These are phyloP conservation scores for Furcasterigmium sp. DNA, from an alignment of 2,329 filamentous ascomycete species.

Conservation along the genomic window DNA sequence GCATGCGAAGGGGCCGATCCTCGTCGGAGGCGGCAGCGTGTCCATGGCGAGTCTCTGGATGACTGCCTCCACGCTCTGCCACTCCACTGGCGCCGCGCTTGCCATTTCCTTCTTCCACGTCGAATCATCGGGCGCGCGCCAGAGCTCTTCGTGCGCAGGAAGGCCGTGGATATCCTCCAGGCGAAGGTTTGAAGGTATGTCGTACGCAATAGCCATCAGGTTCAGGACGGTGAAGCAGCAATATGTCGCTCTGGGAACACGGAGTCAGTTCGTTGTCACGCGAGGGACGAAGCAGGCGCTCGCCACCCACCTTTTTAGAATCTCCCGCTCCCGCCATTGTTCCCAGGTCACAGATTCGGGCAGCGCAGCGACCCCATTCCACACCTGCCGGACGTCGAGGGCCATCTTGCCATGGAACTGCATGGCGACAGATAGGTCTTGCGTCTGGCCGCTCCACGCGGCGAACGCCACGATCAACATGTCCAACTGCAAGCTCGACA, in stretches of 20 bases:
- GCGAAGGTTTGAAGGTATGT: neutral
- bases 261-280: too few relatives aligned
- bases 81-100: neutral
- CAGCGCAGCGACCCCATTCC: neutral
- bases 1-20: slow-evolving; percentile 1
- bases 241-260: too few relatives aligned
- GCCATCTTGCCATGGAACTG: slow-evolving; percentile 1
- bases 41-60: neutral
- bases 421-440: neutral
- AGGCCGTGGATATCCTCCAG: neutral
- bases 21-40: neutral
- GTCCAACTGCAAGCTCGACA: neutral
- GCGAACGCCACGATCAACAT: neutral
- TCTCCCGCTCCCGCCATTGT: too few relatives aligned
- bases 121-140: neutral
- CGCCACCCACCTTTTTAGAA: too few relatives aligned
- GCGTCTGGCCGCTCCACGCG: neutral
- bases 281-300: too few relatives aligned
- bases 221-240: neutral
- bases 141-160: neutral
- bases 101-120: neutral
- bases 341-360: too few relatives aligned
- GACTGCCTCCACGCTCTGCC: neutral
- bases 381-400: neutral
- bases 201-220: neutral